A percentile compares a stretch with the other conserved stretches of the same genome.
These are phyloP conservation scores for Xylaria nigripes DNA, from an alignment of 495 filamentous ascomycete genomes.

Conservation along the genomic window DNA sequence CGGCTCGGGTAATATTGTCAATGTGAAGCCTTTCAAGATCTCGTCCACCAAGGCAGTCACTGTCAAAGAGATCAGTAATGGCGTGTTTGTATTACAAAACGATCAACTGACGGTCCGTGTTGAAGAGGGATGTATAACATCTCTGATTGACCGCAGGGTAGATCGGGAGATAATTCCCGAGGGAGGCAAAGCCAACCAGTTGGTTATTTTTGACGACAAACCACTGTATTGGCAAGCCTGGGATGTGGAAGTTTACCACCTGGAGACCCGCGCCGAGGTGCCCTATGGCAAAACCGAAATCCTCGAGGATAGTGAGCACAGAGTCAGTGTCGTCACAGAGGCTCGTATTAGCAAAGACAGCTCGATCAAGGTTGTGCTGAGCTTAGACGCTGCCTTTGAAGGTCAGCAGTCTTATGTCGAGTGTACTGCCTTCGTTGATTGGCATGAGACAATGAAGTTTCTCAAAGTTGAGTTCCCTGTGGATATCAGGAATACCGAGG, in stretches of 20 bases:
- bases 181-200: constrained; percentile 76
- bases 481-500: constrained; percentile 82
- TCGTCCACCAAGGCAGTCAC: constrained; percentile 43
- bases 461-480: constrained; percentile 98
- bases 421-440: constrained; percentile 75
- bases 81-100: constrained; percentile 72
- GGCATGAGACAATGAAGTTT: constrained; percentile 94
- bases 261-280: constrained; percentile 76
- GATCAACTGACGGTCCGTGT: constrained; percentile 63
- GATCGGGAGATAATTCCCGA: constrained; percentile 71
- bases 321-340: constrained; percentile 68
- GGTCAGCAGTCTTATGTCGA: constrained; percentile 66
- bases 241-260: constrained; percentile 96
- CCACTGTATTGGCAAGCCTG: constrained; percentile 98
- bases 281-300: constrained; percentile 56
- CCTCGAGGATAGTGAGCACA: constrained; percentile 61
- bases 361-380: constrained; percentile 81
- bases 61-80: constrained; percentile 56
- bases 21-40: constrained; percentile 39
- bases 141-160: constrained; percentile 62
- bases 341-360: constrained; percentile 81
- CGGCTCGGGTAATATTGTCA: constrained; percentile 40
- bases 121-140: constrained; percentile 67
- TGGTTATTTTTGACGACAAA: constrained; percentile 96
- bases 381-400: constrained; percentile 57